phyloP scores from a whole-genome alignment of 371 early-diverging fungal genomes.

The Mortierella sp. region DNA sequence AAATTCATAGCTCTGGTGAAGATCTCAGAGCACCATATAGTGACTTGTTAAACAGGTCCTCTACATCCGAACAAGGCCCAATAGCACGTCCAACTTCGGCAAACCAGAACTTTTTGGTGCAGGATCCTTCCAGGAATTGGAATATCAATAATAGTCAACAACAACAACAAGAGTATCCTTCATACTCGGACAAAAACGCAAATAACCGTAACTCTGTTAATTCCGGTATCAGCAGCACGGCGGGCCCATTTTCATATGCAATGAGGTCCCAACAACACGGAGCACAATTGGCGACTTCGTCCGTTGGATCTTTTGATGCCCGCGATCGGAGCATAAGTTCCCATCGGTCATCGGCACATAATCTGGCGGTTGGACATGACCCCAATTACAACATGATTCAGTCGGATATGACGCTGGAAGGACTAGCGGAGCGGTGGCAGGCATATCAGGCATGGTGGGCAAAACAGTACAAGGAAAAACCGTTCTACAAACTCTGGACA shows the following conservation, averaged over 20 bases:
- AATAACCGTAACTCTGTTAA: background rate
- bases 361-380: constrained; percentile 8
- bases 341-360: constrained; percentile 15
- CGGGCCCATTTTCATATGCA: background rate
- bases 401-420: constrained; percentile 41
- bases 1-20: too few species aligned
- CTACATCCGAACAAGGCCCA: too few species aligned
- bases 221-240: background rate
- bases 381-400: constrained; percentile 34
- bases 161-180: too few species aligned
- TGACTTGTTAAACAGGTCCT: too few species aligned
- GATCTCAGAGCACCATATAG: too few species aligned
- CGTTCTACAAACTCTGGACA: constrained; percentile 50
- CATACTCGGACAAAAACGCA: background rate
- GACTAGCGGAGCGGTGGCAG: constrained; percentile 42
- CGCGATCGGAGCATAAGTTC: constrained; percentile 10
- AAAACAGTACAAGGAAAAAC: constrained; percentile 41
- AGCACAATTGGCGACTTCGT: background rate
- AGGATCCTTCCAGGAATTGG: too few species aligned
- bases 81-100: too few species aligned
- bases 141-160: too few species aligned
- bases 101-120: too few species aligned
- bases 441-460: constrained; percentile 47
- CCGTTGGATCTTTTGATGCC: constrained; percentile 13
- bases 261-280: background rate